These are phyloP conservation scores for Termitomyces sp. DNA, from an alignment of 768 basidiomycete genomes.

Conservation along the genomic window DNA sequence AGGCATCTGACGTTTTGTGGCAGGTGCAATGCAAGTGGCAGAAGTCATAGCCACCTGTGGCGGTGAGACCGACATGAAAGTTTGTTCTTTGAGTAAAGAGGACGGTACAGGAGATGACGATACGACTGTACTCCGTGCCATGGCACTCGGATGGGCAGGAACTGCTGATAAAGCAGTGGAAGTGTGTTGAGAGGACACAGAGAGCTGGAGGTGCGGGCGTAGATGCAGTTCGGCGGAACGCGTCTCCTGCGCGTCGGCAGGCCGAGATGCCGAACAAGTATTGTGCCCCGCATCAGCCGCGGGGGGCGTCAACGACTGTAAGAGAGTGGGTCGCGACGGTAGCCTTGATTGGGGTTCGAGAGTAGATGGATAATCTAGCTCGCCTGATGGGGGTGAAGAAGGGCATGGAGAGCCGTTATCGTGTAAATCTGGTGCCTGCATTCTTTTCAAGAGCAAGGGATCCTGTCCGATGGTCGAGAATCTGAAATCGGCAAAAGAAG, in stretches of 20 bases:
- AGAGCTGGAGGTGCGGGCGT: too few relatives aligned
- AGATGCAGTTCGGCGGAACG: not conserved
- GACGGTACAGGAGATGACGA: not conserved
- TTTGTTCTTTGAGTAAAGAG: not conserved
- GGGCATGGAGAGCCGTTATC: constrained; percentile 19
- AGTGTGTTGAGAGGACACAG: not conserved
- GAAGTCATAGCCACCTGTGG: not conserved
- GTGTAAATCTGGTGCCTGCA: constrained; percentile 21
- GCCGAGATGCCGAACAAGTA: not conserved
- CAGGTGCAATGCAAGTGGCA: not conserved
- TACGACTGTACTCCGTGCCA: not conserved
- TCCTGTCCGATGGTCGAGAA: constrained; percentile 51
- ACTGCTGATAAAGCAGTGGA: not conserved
- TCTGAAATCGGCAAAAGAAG: constrained; percentile 35
- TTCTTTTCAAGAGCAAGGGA: constrained; percentile 47
- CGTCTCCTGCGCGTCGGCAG: not conserved
- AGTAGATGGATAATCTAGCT: constrained; percentile 10
- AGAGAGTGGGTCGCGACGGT: constrained; percentile 14
- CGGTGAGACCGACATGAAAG: not conserved
- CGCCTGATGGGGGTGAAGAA: constrained; percentile 14
- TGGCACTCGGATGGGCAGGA: too few relatives aligned
- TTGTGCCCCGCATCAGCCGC: not conserved
- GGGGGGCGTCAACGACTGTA: constrained; percentile 12
- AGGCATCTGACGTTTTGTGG: not conserved
- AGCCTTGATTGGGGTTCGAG: constrained; percentile 8